These are phyloP conservation scores for Monilinia laxa DNA, from an alignment of 2,329 filamentous ascomycete genomes.

Conservation along the genomic window DNA sequence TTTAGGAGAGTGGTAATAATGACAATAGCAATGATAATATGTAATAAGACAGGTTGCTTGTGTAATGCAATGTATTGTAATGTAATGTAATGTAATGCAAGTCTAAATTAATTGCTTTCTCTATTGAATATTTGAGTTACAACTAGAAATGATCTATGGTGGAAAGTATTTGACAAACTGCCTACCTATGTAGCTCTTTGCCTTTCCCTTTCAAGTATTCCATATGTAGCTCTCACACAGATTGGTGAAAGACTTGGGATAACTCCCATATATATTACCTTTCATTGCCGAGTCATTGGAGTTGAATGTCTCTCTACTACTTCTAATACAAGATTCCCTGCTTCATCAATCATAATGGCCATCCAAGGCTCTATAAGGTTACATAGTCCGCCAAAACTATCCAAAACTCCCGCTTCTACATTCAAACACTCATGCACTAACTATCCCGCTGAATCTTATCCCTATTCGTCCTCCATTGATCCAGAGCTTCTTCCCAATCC, in stretches of 20 bases:
- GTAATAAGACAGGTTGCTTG: not conserved
- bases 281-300: not conserved
- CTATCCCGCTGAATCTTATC: constrained; percentile 22
- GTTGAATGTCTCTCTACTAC: constrained; percentile 8
- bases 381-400: not conserved
- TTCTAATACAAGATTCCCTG: not conserved
- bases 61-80: constrained; percentile 2
- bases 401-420: constrained; percentile 20
- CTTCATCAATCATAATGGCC: not conserved
- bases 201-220: too few relatives aligned
- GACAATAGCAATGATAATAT: too few relatives aligned
- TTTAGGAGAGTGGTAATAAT: too few relatives aligned
- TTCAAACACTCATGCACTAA: not conserved
- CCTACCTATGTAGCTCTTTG: too few relatives aligned
- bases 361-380: not conserved
- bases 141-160: too few relatives aligned
- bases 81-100: constrained; percentile 1
- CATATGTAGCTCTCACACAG: not conserved
- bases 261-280: not conserved
- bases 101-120: constrained; percentile 9
- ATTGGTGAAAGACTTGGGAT: not conserved
- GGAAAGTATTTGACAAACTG: too few relatives aligned
- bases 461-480: constrained; percentile 54
- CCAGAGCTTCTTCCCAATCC: constrained; percentile 65
- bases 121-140: not conserved